Evolutionary conservation across 768 basidiomycete species (phyloP), one percentile per base, ranked within the genome.

Genomic region (Mycena venus): DNA sequence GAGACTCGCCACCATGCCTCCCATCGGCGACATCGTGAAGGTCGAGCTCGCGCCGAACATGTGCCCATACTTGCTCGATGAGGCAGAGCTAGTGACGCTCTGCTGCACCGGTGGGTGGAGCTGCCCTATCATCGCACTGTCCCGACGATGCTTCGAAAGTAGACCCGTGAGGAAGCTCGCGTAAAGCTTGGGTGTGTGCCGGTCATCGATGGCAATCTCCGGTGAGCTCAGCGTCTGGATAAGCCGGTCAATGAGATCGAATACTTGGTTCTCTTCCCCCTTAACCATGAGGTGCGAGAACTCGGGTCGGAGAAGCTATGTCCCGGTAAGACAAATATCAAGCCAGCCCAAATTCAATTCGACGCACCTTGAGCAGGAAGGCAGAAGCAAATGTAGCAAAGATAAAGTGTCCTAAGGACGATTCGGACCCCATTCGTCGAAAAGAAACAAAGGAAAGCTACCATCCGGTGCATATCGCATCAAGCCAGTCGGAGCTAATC

Each of bases 351-450:
- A 21, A 25, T 10, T 14, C 56, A n/a, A n/a, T n/a, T n/a, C n/a
- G n/a, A 80, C 84, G 12, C 61, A 93, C 93, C 88, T 95, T 95
- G 75, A 95, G 89, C 64, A 96, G 84, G 84, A 95, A 96, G 0
- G 94, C 95, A 32, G 93, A 94, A 0, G 95, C 94, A 79, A 96
- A 96, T 1, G 93, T 90, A 2, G 92, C 90, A 78, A 95, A 95
- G 38, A 95, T 87, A 74, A 95, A 95, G 79, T 94, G 91, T 4
- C 92, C 92, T 92, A 65, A 3, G 56, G 71, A 27, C 19, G n/a
- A 25, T 12, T 42, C 19, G 36, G 8, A 25, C 12, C 34, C 64
- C 12, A 4, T 17, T 36, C 23, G 34, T 47, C n/a, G n/a, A n/a
- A n/a, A 34, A 60, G n/a, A 38, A 49, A 6, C 32, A 72, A 36